A percentile compares a stretch with the other conserved stretches of the same genome.
phyloP scores from a whole-genome alignment of 2,329 filamentous ascomycete genomes.

The Bertia moriformis region DNA sequence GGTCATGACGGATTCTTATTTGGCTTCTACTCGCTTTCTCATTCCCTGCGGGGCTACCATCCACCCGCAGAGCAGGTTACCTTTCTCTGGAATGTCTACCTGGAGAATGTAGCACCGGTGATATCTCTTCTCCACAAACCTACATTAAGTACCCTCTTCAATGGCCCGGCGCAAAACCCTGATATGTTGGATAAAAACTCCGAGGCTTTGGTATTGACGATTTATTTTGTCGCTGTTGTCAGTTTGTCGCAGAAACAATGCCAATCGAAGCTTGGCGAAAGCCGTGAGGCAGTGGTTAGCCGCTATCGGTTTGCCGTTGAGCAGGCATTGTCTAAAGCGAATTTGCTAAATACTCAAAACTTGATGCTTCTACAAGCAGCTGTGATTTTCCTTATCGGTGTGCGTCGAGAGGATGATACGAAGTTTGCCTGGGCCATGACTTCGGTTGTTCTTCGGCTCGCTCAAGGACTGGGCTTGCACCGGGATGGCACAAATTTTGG shows the following conservation, averaged over 20 bases:
- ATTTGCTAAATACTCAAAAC: conserved; percentile 47
- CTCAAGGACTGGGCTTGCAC: conserved; percentile 26
- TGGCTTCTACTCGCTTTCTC: not conserved
- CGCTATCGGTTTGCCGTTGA: conserved; percentile 49
- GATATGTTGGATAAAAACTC: not conserved
- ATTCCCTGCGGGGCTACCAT: conserved; percentile 2
- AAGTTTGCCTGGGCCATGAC: conserved; percentile 22
- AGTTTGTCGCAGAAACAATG: conserved; percentile 32
- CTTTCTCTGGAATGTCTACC: conserved; percentile 2
- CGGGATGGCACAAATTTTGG: conserved; percentile 31
- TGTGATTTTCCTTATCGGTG: conserved; percentile 42
- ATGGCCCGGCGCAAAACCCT: conserved; percentile 22
- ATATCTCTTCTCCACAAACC: conserved; percentile 4
- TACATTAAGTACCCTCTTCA: conserved; percentile 8
- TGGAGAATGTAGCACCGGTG: conserved; percentile 3
- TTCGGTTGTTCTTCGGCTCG: conserved; percentile 17
- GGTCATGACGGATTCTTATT: conserved; percentile 1
- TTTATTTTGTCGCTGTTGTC: conserved; percentile 44
- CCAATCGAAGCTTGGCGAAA: conserved; percentile 29
- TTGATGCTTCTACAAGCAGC: conserved; percentile 47
- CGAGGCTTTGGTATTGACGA: conserved; percentile 44
- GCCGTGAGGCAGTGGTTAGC: conserved; percentile 28
- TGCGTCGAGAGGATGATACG: conserved; percentile 24
- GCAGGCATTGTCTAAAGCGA: conserved; percentile 46
- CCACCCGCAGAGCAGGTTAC: conserved; percentile 2